phyloP scores from a whole-genome alignment of 768 basidiomycete genomes.

The Mycena sanguinolenta region DNA sequence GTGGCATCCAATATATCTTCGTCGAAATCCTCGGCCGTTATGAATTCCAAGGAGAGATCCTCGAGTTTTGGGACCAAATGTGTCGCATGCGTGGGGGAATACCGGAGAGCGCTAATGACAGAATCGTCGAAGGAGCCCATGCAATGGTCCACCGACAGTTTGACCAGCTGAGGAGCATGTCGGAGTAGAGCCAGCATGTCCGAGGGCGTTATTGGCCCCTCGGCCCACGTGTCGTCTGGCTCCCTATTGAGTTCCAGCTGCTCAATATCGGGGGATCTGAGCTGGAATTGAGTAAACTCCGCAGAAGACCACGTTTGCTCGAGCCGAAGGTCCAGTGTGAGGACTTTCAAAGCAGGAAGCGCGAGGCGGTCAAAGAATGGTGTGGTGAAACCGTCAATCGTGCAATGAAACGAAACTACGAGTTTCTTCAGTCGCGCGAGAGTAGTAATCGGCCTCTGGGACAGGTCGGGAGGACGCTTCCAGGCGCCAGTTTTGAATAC shows the following conservation, averaged over 20 bases:
- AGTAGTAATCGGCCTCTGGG: neutral
- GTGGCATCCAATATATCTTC: slow-evolving; percentile 8
- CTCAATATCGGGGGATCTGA: slow-evolving; percentile 18
- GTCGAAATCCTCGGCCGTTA: neutral
- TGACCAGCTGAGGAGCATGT: slow-evolving; percentile 13
- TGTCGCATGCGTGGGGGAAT: neutral
- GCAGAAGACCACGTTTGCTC: neutral
- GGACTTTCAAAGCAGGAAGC: slow-evolving; percentile 17
- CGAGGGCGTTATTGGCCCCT: too few species aligned
- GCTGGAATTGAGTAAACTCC: slow-evolving; percentile 21
- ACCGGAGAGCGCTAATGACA: neutral
- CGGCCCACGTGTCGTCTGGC: neutral
- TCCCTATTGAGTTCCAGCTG: neutral
- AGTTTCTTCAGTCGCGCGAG: neutral
- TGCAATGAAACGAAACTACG: neutral
- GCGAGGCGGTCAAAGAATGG: slow-evolving; percentile 15
- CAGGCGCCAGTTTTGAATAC: neutral
- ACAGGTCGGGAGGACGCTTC: slow-evolving; percentile 1
- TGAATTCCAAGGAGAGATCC: neutral
- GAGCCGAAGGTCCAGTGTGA: neutral
- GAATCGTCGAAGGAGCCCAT: neutral
- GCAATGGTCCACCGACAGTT: neutral
- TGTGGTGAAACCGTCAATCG: neutral
- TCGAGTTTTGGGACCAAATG: slow-evolving; percentile 15
- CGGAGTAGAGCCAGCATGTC: slow-evolving; percentile 1